Percentiles rank a stretch among this genome's conserved stretches.
Conservation (phyloP, 768 basidiomycete genomes). For the Rhodosporidiobolus sp. region DNA sequence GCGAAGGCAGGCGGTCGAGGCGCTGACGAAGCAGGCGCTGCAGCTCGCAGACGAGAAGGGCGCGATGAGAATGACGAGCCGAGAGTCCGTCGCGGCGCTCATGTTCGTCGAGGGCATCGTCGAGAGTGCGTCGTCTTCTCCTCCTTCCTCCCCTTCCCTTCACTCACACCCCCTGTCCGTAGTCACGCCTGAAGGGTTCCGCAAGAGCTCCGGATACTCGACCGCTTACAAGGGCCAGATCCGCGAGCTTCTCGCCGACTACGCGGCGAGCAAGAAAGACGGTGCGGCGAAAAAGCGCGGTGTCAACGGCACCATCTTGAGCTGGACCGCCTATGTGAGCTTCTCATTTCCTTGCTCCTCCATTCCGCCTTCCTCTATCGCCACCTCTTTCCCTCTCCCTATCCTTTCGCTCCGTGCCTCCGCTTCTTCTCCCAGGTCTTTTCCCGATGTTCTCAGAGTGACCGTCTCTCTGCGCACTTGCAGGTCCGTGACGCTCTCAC, state of each 20-base stretch:
- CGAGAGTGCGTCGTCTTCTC: not conserved
- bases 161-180: not conserved
- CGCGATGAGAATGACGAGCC: not conserved
- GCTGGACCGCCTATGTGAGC: constrained; percentile 3
- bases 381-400: not conserved
- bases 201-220: not conserved
- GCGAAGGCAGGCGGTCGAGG: not conserved
- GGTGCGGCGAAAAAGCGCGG: not conserved
- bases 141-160: not conserved
- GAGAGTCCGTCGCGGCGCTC: constrained; percentile 2
- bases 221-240: not conserved
- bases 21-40: not conserved
- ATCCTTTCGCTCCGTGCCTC: too few relatives aligned
- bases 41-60: constrained; percentile 12
- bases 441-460: too few relatives aligned
- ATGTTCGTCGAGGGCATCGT: not conserved
- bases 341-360: not conserved
- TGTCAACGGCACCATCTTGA: not conserved
- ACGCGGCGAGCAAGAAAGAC: too few relatives aligned
- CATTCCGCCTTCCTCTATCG: too few relatives aligned
- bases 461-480: too few relatives aligned
- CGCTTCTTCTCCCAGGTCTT: too few relatives aligned
- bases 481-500: constrained; percentile 6
- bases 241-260: not conserved
- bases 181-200: not conserved